Conservation (phyloP, 495 filamentous ascomycete species). For the Ascobolus immersus region DNA sequence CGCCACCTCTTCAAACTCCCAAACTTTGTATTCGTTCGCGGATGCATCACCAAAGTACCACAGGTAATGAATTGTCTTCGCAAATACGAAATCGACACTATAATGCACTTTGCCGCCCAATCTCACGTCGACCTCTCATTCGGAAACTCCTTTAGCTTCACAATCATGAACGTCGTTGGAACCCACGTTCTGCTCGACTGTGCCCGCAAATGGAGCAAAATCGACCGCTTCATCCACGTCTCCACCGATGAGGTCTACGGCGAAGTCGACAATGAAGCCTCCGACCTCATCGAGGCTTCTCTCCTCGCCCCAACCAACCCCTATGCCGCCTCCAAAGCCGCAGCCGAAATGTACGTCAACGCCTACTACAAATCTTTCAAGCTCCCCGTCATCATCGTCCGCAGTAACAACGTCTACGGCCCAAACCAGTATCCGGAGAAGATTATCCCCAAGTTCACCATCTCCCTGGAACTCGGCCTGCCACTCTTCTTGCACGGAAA, state of each 20-base stretch:
- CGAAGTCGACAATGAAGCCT: conserved; percentile 35
- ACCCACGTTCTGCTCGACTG: conserved; percentile 48
- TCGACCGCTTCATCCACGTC: conserved; percentile 44
- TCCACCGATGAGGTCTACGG: conserved; percentile 61
- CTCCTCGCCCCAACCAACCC: conserved; percentile 48
- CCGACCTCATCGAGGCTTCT: conserved; percentile 34
- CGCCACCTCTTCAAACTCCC: conserved; percentile 28
- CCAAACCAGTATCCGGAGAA: conserved; percentile 61
- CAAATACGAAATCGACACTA: conserved; percentile 39
- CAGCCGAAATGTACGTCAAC: conserved; percentile 56
- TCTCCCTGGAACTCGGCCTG: conserved; percentile 29
- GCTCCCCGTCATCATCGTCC: conserved; percentile 41
- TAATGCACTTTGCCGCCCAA: conserved; percentile 55
- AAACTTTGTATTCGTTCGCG: conserved; percentile 53
- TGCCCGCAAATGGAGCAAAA: conserved; percentile 29
- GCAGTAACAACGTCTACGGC: conserved; percentile 58
- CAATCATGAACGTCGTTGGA: conserved; percentile 43
- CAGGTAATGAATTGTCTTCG: conserved; percentile 34
- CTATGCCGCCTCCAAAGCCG: conserved; percentile 53
- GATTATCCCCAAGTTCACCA: conserved; percentile 51
- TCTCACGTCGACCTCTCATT: conserved; percentile 51
- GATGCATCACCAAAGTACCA: conserved; percentile 36
- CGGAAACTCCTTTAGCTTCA: conserved; percentile 44
- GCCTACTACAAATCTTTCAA: conserved; percentile 49
- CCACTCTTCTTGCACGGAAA: conserved; percentile 44